These are phyloP conservation scores for Brassica hybrid DNA, from an alignment of 441 rosid species.

Conservation along the genomic window DNA sequence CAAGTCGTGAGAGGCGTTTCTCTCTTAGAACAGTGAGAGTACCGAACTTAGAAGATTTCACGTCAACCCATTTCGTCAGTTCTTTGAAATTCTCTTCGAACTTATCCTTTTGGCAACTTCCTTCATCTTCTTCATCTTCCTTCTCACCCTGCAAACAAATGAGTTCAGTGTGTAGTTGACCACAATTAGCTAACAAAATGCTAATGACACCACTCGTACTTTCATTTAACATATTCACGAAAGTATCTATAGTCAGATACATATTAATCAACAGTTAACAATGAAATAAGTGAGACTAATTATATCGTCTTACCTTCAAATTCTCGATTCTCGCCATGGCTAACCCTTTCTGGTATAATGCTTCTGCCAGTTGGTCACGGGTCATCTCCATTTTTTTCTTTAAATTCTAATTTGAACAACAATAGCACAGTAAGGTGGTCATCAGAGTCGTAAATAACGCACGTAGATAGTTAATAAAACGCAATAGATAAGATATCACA, in stretches of 20 bases:
- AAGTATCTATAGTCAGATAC: no score
- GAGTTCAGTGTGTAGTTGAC: not conserved
- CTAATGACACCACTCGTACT: not conserved
- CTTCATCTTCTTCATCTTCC: constrained; percentile 40
- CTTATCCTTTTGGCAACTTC: constrained; percentile 50
- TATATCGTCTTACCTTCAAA: constrained; percentile 62
- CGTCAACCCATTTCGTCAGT: constrained; percentile 85
- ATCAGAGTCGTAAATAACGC: not conserved
- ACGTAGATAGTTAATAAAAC: constrained; percentile 5
- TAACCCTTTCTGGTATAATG: constrained; percentile 88
- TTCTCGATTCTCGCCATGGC: constrained; percentile 72
- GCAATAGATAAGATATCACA: constrained; percentile 30
- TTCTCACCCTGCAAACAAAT: constrained; percentile 49
- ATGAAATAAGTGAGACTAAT: no score
- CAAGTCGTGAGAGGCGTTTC: no score
- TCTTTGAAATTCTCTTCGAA: constrained; percentile 86
- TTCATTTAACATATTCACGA: no score
- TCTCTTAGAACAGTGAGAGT: constrained; percentile 42
- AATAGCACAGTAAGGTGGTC: no score
- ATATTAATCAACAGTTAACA: no score
- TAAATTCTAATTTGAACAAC: constrained; percentile 46
- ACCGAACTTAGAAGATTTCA: constrained; percentile 70
- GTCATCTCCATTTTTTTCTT: constrained; percentile 88
- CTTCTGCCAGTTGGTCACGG: constrained; percentile 85
- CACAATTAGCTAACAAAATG: constrained; percentile 6